Percentiles rank a stretch among this genome's conserved stretches.
These are phyloP conservation scores for Wickerhamomyces chambardii DNA, from an alignment of 805 yeast genomes.

Conservation along the genomic window DNA sequence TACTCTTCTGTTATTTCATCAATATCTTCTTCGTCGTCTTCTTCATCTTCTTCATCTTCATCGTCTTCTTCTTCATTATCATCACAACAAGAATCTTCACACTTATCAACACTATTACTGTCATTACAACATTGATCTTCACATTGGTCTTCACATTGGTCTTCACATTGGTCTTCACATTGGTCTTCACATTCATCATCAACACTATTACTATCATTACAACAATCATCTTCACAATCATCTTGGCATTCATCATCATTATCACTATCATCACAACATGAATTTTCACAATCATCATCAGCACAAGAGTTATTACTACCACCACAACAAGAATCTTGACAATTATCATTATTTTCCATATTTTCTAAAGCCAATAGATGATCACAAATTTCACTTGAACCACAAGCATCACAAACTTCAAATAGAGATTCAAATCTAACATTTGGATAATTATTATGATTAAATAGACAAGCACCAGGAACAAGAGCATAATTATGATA, in stretches of 20 bases:
- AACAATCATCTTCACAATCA: neutral
- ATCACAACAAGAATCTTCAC: conserved; percentile 10
- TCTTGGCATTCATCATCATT: conserved; percentile 1
- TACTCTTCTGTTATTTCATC: conserved; percentile 18
- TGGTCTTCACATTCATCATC: neutral
- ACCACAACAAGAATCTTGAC: conserved; percentile 4
- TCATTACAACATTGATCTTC: too few species aligned
- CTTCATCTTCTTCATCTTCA: conserved; percentile 8
- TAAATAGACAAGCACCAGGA: conserved; percentile 88
- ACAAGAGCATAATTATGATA: conserved; percentile 71
- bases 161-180: neutral
- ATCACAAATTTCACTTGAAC: conserved; percentile 31
- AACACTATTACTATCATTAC: neutral
- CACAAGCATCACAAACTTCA: conserved; percentile 45
- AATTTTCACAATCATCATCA: conserved; percentile 5
- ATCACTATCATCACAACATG: conserved; percentile 6
- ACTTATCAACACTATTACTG: too few species aligned
- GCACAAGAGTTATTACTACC: conserved; percentile 8
- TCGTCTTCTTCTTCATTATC: conserved; percentile 9
- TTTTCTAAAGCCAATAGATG: conserved; percentile 20
- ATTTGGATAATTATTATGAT: conserved; percentile 55
- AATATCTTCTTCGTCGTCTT: conserved; percentile 10
- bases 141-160: neutral
- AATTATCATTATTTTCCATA: conserved; percentile 2
- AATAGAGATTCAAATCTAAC: conserved; percentile 57